These are phyloP conservation scores for Lasiodiplodia hormozganensis DNA, from an alignment of 2,329 filamentous ascomycete species.

Conservation along the genomic window DNA sequence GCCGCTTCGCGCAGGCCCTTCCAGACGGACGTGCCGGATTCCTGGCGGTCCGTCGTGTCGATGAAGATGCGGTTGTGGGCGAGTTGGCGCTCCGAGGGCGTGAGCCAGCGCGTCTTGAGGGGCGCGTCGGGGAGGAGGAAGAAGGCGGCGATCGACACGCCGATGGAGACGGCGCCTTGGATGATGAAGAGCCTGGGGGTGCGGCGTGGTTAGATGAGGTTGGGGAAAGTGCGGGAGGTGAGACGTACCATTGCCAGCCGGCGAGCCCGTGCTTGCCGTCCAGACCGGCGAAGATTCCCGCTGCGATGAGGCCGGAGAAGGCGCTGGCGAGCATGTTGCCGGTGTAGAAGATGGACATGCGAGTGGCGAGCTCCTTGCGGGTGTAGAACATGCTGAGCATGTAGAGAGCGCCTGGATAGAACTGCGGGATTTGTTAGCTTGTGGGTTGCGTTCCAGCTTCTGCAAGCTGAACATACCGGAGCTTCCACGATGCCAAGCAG, in stretches of 20 bases:
- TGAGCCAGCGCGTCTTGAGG: conserved; percentile 55
- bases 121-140: conserved; percentile 45
- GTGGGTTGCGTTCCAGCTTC: background rate
- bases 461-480: background rate
- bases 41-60: conserved; percentile 59
- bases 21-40: background rate
- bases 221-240: rapidly evolving
- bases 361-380: conserved; percentile 57
- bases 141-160: conserved; percentile 33
- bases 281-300: conserved; percentile 50
- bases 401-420: conserved; percentile 53
- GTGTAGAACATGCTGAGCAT: conserved; percentile 62
- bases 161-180: conserved; percentile 31
- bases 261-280: conserved; percentile 34
- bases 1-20: conserved; percentile 8
- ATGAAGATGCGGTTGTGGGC: conserved; percentile 49
- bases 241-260: conserved; percentile 13
- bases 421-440: background rate
- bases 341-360: conserved; percentile 60
- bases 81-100: conserved; percentile 54
- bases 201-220: too few species aligned
- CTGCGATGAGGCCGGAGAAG: conserved; percentile 62
- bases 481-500: conserved; percentile 5
- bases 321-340: conserved; percentile 58
- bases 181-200: conserved; percentile 15